A percentile compares a stretch with the other conserved stretches of the same genome.
phyloP scores from a whole-genome alignment of 768 basidiomycete species.

The Boletus vinaceobasis region DNA sequence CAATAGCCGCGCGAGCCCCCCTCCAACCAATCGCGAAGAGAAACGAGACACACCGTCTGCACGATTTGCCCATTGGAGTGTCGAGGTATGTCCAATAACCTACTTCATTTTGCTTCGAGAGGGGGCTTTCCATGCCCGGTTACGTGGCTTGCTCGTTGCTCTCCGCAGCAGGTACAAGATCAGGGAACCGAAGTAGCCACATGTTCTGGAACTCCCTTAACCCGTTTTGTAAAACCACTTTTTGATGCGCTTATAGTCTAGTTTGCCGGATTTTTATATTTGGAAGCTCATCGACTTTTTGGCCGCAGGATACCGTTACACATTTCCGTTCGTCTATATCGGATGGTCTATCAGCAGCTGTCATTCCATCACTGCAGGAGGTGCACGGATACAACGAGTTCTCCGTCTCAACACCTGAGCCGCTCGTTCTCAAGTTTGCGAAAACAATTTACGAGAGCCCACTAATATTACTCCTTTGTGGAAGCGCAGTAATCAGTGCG shows the following conservation, averaged over 20 bases:
- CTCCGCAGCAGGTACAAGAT: not conserved
- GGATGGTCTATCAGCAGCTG: slow-evolving; percentile 58
- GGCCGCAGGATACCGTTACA: slow-evolving; percentile 63
- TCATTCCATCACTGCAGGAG: slow-evolving; percentile 61
- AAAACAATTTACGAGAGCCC: slow-evolving; percentile 97
- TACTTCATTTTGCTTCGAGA: not conserved
- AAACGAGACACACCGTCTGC: slow-evolving; percentile 57
- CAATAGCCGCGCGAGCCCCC: slow-evolving; percentile 13
- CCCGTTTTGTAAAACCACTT: not conserved
- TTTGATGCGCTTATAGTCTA: not conserved
- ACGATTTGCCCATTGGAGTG: slow-evolving; percentile 61
- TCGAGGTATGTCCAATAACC: slow-evolving; percentile 51
- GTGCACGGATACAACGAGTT: slow-evolving; percentile 93
- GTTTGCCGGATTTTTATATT: not conserved
- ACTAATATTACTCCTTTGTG: slow-evolving; percentile 84
- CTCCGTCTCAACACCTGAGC: slow-evolving; percentile 77
- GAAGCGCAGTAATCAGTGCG: slow-evolving; percentile 84
- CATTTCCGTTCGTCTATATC: slow-evolving; percentile 64
- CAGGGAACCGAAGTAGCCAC: slow-evolving; percentile 13
- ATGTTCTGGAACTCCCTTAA: slow-evolving; percentile 1
- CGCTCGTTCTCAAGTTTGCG: slow-evolving; percentile 80
- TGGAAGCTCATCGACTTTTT: not conserved
- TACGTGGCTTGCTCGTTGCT: not conserved
- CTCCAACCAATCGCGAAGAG: slow-evolving; percentile 29
- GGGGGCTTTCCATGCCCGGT: not conserved